phyloP scores from a whole-genome alignment of 306 rosid species.

The Acacia melanoxylon region DNA sequence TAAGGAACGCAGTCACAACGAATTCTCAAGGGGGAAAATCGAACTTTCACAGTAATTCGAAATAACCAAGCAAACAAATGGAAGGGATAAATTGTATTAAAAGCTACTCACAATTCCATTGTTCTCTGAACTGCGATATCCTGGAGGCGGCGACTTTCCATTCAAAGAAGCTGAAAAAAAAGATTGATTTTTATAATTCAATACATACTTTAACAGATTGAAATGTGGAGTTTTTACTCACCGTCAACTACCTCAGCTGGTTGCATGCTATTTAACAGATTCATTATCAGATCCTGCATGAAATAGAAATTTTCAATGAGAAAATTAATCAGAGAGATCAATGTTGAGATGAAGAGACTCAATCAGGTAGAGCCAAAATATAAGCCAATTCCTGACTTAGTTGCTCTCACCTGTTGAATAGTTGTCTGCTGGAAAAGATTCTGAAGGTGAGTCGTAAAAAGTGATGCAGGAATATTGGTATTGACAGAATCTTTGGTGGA shows the following conservation, averaged over 20 bases:
- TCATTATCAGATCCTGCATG: constrained; percentile 80
- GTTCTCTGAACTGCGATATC: constrained; percentile 77
- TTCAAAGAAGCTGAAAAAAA: constrained; percentile 73
- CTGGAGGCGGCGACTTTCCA: constrained; percentile 85
- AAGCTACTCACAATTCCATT: constrained; percentile 77
- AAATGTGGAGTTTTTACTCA: constrained; percentile 49
- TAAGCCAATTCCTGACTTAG: constrained; percentile 19
- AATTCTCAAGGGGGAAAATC: neutral
- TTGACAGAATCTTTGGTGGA: constrained; percentile 64
- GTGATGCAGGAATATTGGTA: constrained; percentile 58
- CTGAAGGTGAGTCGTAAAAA: constrained; percentile 84
- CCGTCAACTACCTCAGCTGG: constrained; percentile 71
- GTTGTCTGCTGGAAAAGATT: constrained; percentile 90
- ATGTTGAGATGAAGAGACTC: constrained; percentile 15
- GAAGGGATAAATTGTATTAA: constrained; percentile 15
- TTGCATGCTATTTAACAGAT: constrained; percentile 74
- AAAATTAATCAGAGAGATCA: constrained; percentile 23
- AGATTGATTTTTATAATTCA: constrained; percentile 29
- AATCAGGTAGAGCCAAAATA: constrained; percentile 22
- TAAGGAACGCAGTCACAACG: neutral
- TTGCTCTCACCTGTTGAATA: constrained; percentile 82
- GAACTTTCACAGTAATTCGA: neutral
- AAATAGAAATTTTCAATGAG: constrained; percentile 34
- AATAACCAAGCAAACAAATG: constrained; percentile 16
- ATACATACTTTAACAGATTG: constrained; percentile 6